Percentiles rank a stretch among this genome's conserved stretches.
These are phyloP conservation scores for Colletotrichum chrysophilum DNA, from an alignment of 2,329 filamentous ascomycete genomes.

Conservation along the genomic window DNA sequence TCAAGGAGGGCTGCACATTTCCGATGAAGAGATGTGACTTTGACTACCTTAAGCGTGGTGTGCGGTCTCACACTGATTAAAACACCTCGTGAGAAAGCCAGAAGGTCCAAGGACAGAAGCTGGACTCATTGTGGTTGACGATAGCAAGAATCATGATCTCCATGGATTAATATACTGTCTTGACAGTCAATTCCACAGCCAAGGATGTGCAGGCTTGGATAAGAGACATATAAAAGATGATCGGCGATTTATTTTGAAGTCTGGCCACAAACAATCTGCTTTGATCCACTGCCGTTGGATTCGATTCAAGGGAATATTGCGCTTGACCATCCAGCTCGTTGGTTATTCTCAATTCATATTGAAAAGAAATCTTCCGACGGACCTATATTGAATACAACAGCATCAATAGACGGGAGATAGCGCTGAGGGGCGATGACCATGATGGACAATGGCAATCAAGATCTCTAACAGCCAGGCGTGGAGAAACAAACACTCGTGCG, in stretches of 20 bases:
- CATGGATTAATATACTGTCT: not conserved
- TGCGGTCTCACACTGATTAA: no score
- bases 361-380: no score
- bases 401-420: not conserved
- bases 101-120: no score
- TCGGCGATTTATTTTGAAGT: not conserved
- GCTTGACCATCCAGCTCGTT: not conserved
- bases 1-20: no score
- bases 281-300: fast-evolving
- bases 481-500: no score
- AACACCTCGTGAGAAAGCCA: no score
- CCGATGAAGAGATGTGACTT: no score
- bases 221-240: fast-evolving
- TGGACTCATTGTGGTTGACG: not conserved
- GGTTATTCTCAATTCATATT: not conserved
- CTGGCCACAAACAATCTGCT: not conserved
- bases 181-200: not conserved
- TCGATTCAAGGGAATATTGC: no score
- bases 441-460: not conserved
- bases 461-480: no score
- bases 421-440: not conserved
- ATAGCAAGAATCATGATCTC: not conserved
- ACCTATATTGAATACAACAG: not conserved
- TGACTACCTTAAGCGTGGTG: no score
- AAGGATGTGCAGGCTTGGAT: fast-evolving